phyloP scores from a whole-genome alignment of 352 stramenopile genomes.

The Phytophthora lateralis region DNA sequence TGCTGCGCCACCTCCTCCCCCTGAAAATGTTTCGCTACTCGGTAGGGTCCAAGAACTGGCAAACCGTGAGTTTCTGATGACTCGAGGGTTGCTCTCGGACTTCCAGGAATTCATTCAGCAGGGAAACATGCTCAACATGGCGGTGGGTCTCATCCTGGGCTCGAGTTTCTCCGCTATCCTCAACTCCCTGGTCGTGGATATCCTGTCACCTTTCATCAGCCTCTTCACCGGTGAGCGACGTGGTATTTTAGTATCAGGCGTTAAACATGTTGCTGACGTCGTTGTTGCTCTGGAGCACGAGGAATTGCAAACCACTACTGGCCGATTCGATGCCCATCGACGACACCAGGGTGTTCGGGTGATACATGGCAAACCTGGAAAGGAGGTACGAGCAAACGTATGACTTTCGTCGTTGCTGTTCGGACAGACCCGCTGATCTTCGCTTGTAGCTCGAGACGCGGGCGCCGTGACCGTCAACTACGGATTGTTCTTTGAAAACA shows the following conservation, averaged over 20 bases:
- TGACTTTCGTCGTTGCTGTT: background rate
- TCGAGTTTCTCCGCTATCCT: slow-evolving; percentile 72
- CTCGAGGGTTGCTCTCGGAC: slow-evolving; percentile 36
- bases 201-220: slow-evolving; percentile 67
- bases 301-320: slow-evolving; percentile 68
- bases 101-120: slow-evolving; percentile 81
- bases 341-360: slow-evolving; percentile 38
- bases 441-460: slow-evolving; percentile 46
- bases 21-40: slow-evolving; percentile 36
- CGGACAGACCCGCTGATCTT: background rate
- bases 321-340: slow-evolving; percentile 55
- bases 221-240: slow-evolving; percentile 55
- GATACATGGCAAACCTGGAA: slow-evolving; percentile 69
- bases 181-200: slow-evolving; percentile 74
- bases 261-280: background rate
- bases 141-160: slow-evolving; percentile 70
- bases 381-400: slow-evolving; percentile 39
- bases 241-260: background rate
- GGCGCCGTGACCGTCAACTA: slow-evolving; percentile 77
- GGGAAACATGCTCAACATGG: slow-evolving; percentile 77
- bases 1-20: slow-evolving; percentile 5
- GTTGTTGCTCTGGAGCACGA: slow-evolving; percentile 37
- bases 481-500: slow-evolving; percentile 67
- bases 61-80: slow-evolving; percentile 19
- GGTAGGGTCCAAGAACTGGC: slow-evolving; percentile 31